phyloP scores from a whole-genome alignment of 2,329 filamentous ascomycete genomes.

The Onygenales sp. region DNA sequence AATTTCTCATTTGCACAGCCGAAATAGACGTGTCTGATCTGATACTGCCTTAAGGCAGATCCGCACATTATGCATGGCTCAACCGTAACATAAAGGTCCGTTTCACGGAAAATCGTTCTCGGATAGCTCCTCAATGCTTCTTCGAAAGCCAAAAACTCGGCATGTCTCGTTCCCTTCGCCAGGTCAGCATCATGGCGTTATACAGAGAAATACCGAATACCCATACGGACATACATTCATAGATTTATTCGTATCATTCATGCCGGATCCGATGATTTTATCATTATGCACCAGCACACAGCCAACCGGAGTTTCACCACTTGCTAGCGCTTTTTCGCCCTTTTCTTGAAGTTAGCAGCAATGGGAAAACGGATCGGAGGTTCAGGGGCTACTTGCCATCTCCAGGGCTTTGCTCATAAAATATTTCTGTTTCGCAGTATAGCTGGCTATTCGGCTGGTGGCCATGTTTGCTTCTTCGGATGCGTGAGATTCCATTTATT shows the following conservation, averaged over 20 bases:
- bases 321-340: constrained; percentile 75
- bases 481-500: too few relatives aligned
- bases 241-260: constrained; percentile 93
- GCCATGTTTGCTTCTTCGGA: background rate
- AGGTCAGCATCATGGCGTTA: background rate
- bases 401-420: constrained; percentile 81
- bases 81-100: constrained; percentile 88
- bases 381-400: constrained; percentile 51
- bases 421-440: constrained; percentile 36
- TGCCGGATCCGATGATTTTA: constrained; percentile 74
- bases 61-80: constrained; percentile 99
- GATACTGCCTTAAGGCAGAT: constrained; percentile 77
- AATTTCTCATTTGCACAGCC: constrained; percentile 95
- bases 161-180: constrained; percentile 74
- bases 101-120: constrained; percentile 59
- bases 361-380: background rate
- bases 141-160: constrained; percentile 82
- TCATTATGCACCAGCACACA: constrained; percentile 82
- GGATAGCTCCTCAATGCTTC: constrained; percentile 56
- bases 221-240: constrained; percentile 45
- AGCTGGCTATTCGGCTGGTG: background rate
- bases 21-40: constrained; percentile 84
- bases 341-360: constrained; percentile 26
- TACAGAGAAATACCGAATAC: background rate
- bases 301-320: constrained; percentile 90